Conservation (phyloP, 2,329 filamentous ascomycete species). For the Amauroascus niger region DNA sequence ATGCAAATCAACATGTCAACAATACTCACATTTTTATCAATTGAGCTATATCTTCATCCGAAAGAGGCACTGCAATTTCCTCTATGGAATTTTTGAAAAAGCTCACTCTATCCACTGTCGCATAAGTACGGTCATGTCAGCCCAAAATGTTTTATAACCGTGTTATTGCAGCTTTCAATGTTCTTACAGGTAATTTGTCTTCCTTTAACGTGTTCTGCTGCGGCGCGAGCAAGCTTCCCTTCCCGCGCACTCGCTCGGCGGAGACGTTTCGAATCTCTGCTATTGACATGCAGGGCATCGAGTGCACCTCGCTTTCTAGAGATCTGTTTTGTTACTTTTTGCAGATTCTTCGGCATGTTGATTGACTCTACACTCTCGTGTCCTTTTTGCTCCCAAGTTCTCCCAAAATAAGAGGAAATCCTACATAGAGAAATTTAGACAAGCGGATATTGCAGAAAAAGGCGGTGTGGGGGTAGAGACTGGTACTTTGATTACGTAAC, state of each 20-base stretch:
- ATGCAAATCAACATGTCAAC: too few relatives aligned
- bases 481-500: too few relatives aligned
- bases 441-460: too few relatives aligned
- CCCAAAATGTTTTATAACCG: not conserved
- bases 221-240: slow-evolving; percentile 66
- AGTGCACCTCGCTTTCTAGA: slow-evolving; percentile 73
- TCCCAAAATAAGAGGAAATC: too few relatives aligned
- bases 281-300: slow-evolving; percentile 73
- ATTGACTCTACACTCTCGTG: not conserved
- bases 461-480: too few relatives aligned
- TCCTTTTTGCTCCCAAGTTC: not conserved
- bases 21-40: slow-evolving; percentile 50
- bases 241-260: slow-evolving; percentile 72
- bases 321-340: slow-evolving; percentile 83
- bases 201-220: slow-evolving; percentile 58
- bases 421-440: too few relatives aligned
- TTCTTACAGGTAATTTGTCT: slow-evolving; percentile 62
- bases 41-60: slow-evolving; percentile 33
- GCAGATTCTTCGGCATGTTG: slow-evolving; percentile 69
- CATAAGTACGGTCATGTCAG: slow-evolving; percentile 4
- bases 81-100: slow-evolving; percentile 57
- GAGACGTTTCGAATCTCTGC: slow-evolving; percentile 72
- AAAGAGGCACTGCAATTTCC: slow-evolving; percentile 26
- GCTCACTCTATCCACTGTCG: slow-evolving; percentile 53
- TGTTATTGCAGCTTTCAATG: slow-evolving; percentile 9